phyloP scores from a whole-genome alignment of 1,284 basidiomycete genomes.

The Pseudozyma pruni region DNA sequence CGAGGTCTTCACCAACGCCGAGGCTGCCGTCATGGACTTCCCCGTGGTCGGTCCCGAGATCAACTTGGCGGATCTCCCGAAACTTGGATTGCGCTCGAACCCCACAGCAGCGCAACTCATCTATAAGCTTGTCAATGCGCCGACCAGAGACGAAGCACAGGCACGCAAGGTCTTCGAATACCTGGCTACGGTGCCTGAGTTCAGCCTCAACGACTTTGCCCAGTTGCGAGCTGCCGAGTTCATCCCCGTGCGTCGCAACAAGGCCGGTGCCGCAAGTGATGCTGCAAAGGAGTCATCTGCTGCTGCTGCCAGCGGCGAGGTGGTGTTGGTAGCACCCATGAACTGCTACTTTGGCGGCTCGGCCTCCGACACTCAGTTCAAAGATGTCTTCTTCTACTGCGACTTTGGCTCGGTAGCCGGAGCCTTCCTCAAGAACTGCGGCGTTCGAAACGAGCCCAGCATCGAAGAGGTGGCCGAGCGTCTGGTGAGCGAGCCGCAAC shows the following conservation, averaged over 20 bases:
- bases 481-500: slow-evolving; percentile 70
- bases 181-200: slow-evolving; percentile 73
- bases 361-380: slow-evolving; percentile 47
- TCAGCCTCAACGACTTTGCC: slow-evolving; percentile 44
- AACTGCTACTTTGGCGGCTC: slow-evolving; percentile 74
- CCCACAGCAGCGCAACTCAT: slow-evolving; percentile 79
- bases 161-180: slow-evolving; percentile 81
- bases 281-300: slow-evolving; percentile 3
- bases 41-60: slow-evolving; percentile 73
- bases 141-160: slow-evolving; percentile 74
- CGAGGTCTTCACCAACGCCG: slow-evolving; percentile 80
- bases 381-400: slow-evolving; percentile 77
- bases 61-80: slow-evolving; percentile 72
- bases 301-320: slow-evolving; percentile 12
- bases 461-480: slow-evolving; percentile 76
- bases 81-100: slow-evolving; percentile 80
- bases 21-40: slow-evolving; percentile 82
- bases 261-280: slow-evolving; percentile 2
- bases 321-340: slow-evolving; percentile 51
- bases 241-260: slow-evolving; percentile 53
- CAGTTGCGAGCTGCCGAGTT: slow-evolving; percentile 48
- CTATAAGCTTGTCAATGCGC: slow-evolving; percentile 74
- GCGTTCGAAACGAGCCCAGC: slow-evolving; percentile 87
- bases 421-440: slow-evolving; percentile 82
- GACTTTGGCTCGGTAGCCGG: slow-evolving; percentile 88